A percentile compares a stretch with the other conserved stretches of the same genome.
phyloP scores from a whole-genome alignment of 257 asterid species.

The Nemophila menziesii region DNA sequence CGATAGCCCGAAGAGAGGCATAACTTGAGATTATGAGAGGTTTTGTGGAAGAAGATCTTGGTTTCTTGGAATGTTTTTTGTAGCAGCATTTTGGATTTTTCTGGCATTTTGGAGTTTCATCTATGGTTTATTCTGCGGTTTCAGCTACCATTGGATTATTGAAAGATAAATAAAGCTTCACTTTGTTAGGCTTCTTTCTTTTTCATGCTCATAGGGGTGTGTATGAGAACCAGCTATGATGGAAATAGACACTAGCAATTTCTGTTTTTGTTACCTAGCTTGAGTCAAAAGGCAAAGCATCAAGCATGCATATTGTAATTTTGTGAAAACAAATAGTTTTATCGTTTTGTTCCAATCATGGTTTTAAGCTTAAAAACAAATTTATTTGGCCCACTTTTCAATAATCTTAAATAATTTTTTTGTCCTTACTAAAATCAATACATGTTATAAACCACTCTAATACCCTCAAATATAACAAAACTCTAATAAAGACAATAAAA shows the following conservation, averaged over 20 bases:
- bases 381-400: no score
- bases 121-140: constrained; percentile 10
- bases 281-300: background rate
- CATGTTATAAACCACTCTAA: no score
- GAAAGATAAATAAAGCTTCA: constrained; percentile 13
- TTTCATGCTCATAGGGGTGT: background rate
- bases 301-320: no score
- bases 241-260: background rate
- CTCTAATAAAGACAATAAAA: no score
- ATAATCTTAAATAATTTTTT: no score
- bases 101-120: constrained; percentile 20
- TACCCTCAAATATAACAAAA: no score
- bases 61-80: constrained; percentile 42
- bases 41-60: constrained; percentile 28
- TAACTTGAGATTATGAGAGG: constrained; percentile 37
- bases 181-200: constrained; percentile 14
- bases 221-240: constrained; percentile 6
- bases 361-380: no score
- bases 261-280: background rate
- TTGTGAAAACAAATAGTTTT: no score
- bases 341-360: background rate
- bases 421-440: no score
- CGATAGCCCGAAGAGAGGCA: constrained; percentile 25
- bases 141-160: no score
- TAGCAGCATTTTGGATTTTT: constrained; percentile 37